Percentiles rank a stretch among this genome's conserved stretches.
phyloP scores from a whole-genome alignment of 345 rosid species.

The Laguncularia racemosa region DNA sequence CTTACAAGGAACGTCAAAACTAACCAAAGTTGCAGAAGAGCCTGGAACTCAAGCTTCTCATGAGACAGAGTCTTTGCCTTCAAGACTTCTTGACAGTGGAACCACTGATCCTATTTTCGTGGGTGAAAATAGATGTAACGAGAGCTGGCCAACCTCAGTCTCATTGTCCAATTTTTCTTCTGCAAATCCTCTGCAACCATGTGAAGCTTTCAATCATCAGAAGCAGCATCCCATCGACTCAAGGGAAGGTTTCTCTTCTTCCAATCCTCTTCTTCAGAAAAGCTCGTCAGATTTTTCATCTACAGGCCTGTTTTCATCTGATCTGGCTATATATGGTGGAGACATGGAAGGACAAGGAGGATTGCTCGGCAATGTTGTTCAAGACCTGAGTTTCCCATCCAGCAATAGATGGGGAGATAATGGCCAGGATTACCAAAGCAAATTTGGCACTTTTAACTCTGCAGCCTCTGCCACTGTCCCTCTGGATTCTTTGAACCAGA shows the following conservation, averaged over 20 bases:
- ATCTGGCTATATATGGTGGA: constrained; percentile 28
- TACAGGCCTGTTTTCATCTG: constrained; percentile 18
- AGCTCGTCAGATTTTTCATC: constrained; percentile 30
- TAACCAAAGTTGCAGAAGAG: constrained; percentile 17
- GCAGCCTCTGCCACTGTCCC: constrained; percentile 20
- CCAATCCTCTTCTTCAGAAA: constrained; percentile 21
- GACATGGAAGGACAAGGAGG: constrained; percentile 41
- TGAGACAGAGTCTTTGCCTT: constrained; percentile 26
- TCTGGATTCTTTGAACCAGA: constrained; percentile 12
- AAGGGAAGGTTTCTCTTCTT: constrained; percentile 18
- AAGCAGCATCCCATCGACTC: constrained; percentile 19
- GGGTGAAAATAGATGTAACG: constrained; percentile 34
- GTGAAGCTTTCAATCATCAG: constrained; percentile 28
- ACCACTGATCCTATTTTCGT: constrained; percentile 31
- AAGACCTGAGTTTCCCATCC: constrained; percentile 19
- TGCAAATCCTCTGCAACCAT: constrained; percentile 28
- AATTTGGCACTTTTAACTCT: constrained; percentile 32
- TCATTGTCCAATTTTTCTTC: constrained; percentile 41
- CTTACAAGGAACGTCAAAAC: constrained; percentile 33
- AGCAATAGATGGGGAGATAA: constrained; percentile 47
- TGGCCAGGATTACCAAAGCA: constrained; percentile 20
- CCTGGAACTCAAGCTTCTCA: constrained; percentile 41
- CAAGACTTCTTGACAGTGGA: constrained; percentile 26
- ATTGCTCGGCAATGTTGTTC: constrained; percentile 33
- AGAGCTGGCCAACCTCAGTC: constrained; percentile 41